These are phyloP conservation scores for Monascus ruber DNA, from an alignment of 2,329 filamentous ascomycete species.

Conservation along the genomic window DNA sequence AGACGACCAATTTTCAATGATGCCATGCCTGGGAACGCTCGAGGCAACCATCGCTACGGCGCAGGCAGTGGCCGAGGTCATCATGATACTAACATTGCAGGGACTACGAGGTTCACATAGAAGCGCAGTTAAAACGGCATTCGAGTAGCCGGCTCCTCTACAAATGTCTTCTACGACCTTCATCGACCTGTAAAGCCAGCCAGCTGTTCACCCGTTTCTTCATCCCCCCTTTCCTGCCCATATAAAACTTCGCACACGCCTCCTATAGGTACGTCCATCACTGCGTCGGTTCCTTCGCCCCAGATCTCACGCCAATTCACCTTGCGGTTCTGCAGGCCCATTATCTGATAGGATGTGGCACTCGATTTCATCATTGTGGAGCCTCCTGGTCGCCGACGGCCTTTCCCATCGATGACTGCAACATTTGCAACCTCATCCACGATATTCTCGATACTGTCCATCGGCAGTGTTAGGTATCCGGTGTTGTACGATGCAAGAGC, in stretches of 20 bases:
- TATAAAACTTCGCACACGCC: slow-evolving; percentile 94
- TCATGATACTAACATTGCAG: too few relatives aligned
- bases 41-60: too few relatives aligned
- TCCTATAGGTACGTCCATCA: slow-evolving; percentile 91
- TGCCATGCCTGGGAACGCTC: too few relatives aligned
- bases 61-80: too few relatives aligned
- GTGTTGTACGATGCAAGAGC: slow-evolving; percentile 86
- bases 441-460: slow-evolving; percentile 73
- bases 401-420: slow-evolving; percentile 66
- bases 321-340: slow-evolving; percentile 30
- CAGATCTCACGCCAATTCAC: slow-evolving; percentile 72
- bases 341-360: slow-evolving; percentile 30
- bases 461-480: slow-evolving; percentile 70
- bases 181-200: slow-evolving; percentile 1
- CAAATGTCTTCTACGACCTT: neutral
- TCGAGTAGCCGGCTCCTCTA: neutral
- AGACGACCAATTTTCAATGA: too few relatives aligned
- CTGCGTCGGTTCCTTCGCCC: slow-evolving; percentile 88
- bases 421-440: slow-evolving; percentile 84
- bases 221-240: slow-evolving; percentile 45
- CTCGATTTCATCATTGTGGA: slow-evolving; percentile 32
- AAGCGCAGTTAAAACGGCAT: too few relatives aligned
- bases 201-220: slow-evolving; percentile 9
- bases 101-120: too few relatives aligned
- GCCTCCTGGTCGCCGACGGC: slow-evolving; percentile 40